phyloP scores from a whole-genome alignment of 139 green algal species.

The Prasinococcaceae sp. region DNA sequence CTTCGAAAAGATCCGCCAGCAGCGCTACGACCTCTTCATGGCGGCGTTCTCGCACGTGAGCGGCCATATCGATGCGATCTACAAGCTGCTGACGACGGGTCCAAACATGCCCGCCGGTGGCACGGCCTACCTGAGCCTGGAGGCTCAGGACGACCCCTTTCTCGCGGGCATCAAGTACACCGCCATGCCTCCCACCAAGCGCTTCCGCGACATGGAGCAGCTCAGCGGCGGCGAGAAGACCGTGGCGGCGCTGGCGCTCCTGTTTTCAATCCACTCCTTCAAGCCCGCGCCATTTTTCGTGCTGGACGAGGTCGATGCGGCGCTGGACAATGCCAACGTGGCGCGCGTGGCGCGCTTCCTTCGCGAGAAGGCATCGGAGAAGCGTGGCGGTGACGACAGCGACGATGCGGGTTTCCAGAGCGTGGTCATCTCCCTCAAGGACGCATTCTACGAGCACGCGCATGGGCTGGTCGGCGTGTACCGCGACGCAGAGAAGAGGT shows the following conservation, averaged over 20 bases:
- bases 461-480: slow-evolving; percentile 81
- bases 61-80: slow-evolving; percentile 72
- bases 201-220: slow-evolving; percentile 95
- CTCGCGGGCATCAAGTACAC: slow-evolving; percentile 73
- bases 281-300: slow-evolving; percentile 91
- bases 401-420: slow-evolving; percentile 28
- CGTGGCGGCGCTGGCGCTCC: slow-evolving; percentile 82
- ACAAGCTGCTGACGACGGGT: slow-evolving; percentile 74
- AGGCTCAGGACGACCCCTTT: slow-evolving; percentile 74
- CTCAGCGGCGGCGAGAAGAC: slow-evolving; percentile 81
- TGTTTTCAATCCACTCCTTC: slow-evolving; percentile 92
- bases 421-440: slow-evolving; percentile 86
- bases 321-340: slow-evolving; percentile 89
- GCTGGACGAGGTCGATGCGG: slow-evolving; percentile 75
- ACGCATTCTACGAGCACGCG: slow-evolving; percentile 91
- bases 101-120: slow-evolving; percentile 55
- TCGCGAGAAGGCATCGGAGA: slow-evolving; percentile 41
- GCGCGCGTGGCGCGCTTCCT: slow-evolving; percentile 83
- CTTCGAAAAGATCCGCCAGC: slow-evolving; percentile 4
- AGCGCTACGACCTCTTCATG: slow-evolving; percentile 61
- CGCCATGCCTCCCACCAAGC: slow-evolving; percentile 89
- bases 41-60: slow-evolving; percentile 72
- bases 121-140: slow-evolving; percentile 71
- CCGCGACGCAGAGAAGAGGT: slow-evolving; percentile 18
- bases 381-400: neutral